A percentile compares a stretch with the other conserved stretches of the same genome.
These are phyloP conservation scores for Petasospora fabianii DNA, from an alignment of 1,139 yeast genomes.

Conservation along the genomic window DNA sequence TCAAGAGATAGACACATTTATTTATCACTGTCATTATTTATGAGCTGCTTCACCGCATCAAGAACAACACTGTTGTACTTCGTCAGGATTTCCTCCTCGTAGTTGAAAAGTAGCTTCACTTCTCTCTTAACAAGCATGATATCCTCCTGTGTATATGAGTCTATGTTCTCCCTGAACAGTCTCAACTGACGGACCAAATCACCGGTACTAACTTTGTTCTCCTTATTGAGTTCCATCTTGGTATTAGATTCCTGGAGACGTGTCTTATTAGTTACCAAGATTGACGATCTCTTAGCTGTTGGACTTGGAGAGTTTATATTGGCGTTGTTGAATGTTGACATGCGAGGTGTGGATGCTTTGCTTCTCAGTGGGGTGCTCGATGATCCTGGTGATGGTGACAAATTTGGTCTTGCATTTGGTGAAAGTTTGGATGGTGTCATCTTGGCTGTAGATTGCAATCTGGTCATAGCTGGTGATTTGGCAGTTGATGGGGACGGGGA, in stretches of 20 bases:
- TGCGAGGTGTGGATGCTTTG: slow-evolving; percentile 12
- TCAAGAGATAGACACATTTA: background rate
- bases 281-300: slow-evolving; percentile 7
- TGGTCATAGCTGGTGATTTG: slow-evolving; percentile 15
- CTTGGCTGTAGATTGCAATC: slow-evolving; percentile 22
- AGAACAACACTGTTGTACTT: slow-evolving; percentile 18
- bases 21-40: slow-evolving; percentile 4
- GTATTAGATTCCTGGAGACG: slow-evolving; percentile 6
- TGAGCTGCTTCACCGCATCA: slow-evolving; percentile 13
- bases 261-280: slow-evolving; percentile 7
- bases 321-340: slow-evolving; percentile 1
- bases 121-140: slow-evolving; percentile 21
- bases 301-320: slow-evolving; percentile 10
- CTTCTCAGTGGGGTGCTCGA: too few relatives aligned
- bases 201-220: slow-evolving; percentile 13
- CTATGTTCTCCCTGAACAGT: slow-evolving; percentile 20
- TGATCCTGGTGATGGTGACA: slow-evolving; percentile 22
- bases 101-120: slow-evolving; percentile 16
- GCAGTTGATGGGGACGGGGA: slow-evolving; percentile 9
- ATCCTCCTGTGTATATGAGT: slow-evolving; percentile 19
- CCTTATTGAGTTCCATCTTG: slow-evolving; percentile 7
- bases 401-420: slow-evolving; percentile 16
- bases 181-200: slow-evolving; percentile 17
- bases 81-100: slow-evolving; percentile 20
- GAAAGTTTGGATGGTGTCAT: slow-evolving; percentile 25